Base-by-base conservation (phyloP, 352 stramenopile species). In the Hyaloperonospora brassicae region DNA sequence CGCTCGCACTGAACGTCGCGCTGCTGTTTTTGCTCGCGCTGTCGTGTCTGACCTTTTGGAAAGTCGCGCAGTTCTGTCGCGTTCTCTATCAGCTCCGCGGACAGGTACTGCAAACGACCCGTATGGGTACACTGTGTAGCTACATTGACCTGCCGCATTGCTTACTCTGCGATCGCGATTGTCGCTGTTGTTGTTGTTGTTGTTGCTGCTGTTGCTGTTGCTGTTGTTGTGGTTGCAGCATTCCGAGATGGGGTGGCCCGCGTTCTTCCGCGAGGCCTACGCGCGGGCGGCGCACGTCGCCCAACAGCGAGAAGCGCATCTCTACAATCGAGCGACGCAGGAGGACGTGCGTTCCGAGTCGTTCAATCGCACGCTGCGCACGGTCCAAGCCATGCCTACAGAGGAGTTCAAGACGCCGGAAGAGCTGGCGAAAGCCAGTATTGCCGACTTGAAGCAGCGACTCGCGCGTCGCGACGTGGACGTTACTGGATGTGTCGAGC, bases 331-430 rank as follows among this genome's bases (percentile, higher is more conserved):
- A 13, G 40, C 55, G 44, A 70, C 76, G 17, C 65, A 73, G 55
- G 57, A 68, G 21, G 54, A 64, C 1, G 59, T 61, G 6, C 69
- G 58, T 47, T 71, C 79, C 22, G 76, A 91, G 52, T 73, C 73
- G 21, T 89, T 89, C 25, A 83, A 82, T 57, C 72, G 68, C 48
- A 72, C 87, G 43, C 70, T 89, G 60, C 76, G 79, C 39, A 86
- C 73, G 13, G 89, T 93, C 51, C 82, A 89, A 50, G 61, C 79
- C 40, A 86, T 93, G 75, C 83, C 83, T 1, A 89, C 73, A 52
- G 83, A 93, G 47, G 80, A 93, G 51, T 93, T 86, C 51, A 74
- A 77, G 35, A 68, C 73, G 8, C 75, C 78, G 0, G 58, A 74
- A 7, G 76, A 90, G 57, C 68, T 89, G 10, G 61, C 73, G 44